Evolutionary conservation across 2,329 filamentous ascomycete species (phyloP).

Genomic region (Ophiostoma pallidulum): DNA sequence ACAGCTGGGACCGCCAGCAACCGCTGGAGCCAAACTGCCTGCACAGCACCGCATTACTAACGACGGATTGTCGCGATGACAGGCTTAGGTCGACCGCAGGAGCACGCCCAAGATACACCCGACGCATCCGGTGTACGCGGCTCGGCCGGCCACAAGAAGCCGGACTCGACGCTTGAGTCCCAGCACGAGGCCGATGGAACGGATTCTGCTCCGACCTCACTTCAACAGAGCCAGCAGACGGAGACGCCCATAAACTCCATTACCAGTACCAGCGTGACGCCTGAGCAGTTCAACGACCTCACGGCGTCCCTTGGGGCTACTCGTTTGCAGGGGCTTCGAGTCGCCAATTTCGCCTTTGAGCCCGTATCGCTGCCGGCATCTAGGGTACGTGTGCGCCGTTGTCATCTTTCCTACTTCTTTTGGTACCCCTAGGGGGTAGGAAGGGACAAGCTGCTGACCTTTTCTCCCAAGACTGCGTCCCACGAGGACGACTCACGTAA

Average conservation of each 20-base stretch:
- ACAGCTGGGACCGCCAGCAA: neutral
- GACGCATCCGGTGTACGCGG: slow-evolving; percentile 17
- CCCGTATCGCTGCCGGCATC: slow-evolving; percentile 80
- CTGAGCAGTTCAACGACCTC: slow-evolving; percentile 56
- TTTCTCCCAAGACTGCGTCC: slow-evolving; percentile 45
- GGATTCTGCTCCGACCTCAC: slow-evolving; percentile 31
- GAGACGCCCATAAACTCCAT: slow-evolving; percentile 22
- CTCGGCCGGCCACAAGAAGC: slow-evolving; percentile 15
- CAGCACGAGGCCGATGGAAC: slow-evolving; percentile 64
- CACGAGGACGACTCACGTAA: slow-evolving; percentile 50
- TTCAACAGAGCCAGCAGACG: slow-evolving; percentile 18
- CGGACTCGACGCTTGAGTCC: slow-evolving; percentile 50
- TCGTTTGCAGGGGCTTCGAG: slow-evolving; percentile 69
- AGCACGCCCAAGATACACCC: slow-evolving; percentile 1
- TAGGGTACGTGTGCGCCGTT: slow-evolving; percentile 46
- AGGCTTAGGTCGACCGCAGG: slow-evolving; percentile 3
- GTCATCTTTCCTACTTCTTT: slow-evolving; percentile 3
- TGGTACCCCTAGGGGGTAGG: neutral
- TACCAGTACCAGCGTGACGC: slow-evolving; percentile 23
- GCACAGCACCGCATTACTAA: slow-evolving; percentile 2
- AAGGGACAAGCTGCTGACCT: neutral
- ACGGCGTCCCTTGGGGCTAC: slow-evolving; percentile 63
- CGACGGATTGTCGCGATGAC: slow-evolving; percentile 3
- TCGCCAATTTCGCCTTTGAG: slow-evolving; percentile 84
- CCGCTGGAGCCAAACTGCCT: neutral